Conservation (phyloP, 208 protist species). For the Leishmania major region DNA sequence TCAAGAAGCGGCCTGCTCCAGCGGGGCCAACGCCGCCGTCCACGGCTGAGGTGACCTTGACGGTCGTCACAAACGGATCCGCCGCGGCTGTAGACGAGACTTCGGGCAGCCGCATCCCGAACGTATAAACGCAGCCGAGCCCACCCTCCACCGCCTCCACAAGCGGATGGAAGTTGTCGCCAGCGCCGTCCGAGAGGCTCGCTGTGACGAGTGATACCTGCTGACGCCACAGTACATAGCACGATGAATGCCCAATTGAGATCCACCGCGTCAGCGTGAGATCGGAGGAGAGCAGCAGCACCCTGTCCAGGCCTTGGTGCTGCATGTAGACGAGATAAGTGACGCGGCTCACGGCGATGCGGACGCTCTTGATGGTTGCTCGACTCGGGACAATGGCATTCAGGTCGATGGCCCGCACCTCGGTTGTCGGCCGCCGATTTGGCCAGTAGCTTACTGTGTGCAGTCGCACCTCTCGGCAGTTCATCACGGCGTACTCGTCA, state of each 20-base stretch:
- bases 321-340: constrained; percentile 51
- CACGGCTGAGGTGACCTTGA: constrained; percentile 21
- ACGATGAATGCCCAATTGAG: constrained; percentile 44
- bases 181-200: constrained; percentile 24
- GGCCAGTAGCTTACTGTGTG: constrained; percentile 30
- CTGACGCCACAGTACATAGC: constrained; percentile 36
- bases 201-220: constrained; percentile 49
- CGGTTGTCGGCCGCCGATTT: neutral
- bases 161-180: constrained; percentile 38
- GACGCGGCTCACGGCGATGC: constrained; percentile 31
- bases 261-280: constrained; percentile 55
- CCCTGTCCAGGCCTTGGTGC: constrained; percentile 38
- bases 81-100: constrained; percentile 4
- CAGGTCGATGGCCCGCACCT: constrained; percentile 18
- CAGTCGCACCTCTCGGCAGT: constrained; percentile 32
- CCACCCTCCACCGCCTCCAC: constrained; percentile 68
- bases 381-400: constrained; percentile 28
- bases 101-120: constrained; percentile 24
- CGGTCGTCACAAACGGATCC: constrained; percentile 21
- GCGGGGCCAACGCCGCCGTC: neutral
- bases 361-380: constrained; percentile 30
- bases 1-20: constrained; percentile 5
- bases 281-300: constrained; percentile 60
- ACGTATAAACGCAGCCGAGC: constrained; percentile 53
- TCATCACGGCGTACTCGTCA: constrained; percentile 57